phyloP scores from a whole-genome alignment of 371 early-diverging fungal species.

The Lichtheimia hyalospora region DNA sequence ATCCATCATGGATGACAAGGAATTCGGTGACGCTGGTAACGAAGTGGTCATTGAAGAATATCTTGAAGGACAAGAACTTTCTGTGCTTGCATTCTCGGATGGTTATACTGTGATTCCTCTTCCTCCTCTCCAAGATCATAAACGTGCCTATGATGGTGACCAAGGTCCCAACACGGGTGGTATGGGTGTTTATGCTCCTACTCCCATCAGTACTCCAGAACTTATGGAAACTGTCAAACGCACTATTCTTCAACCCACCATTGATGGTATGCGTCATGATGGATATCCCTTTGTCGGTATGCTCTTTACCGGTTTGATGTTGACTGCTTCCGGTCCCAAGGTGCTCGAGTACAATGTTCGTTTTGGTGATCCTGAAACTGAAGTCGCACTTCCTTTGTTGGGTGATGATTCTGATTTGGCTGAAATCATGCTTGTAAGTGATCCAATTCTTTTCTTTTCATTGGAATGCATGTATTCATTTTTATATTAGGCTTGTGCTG shows the following conservation, averaged over 20 bases:
- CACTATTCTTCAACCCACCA: slow-evolving; percentile 85
- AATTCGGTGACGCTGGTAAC: slow-evolving; percentile 88
- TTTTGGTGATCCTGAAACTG: slow-evolving; percentile 98
- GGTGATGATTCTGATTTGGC: slow-evolving; percentile 83
- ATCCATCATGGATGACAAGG: slow-evolving; percentile 84
- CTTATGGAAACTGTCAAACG: slow-evolving; percentile 73
- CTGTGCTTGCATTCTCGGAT: slow-evolving; percentile 91
- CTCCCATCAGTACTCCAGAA: slow-evolving; percentile 84
- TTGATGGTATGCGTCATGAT: slow-evolving; percentile 95
- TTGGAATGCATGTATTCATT: not conserved
- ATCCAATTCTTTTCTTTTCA: not conserved
- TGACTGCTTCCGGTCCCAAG: slow-evolving; percentile 87
- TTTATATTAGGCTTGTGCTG: slow-evolving; percentile 68
- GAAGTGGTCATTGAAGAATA: slow-evolving; percentile 96
- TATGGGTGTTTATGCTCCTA: slow-evolving; percentile 98
- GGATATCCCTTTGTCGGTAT: slow-evolving; percentile 96
- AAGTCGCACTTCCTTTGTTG: slow-evolving; percentile 90
- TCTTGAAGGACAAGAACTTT: slow-evolving; percentile 90
- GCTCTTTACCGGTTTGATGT: slow-evolving; percentile 95
- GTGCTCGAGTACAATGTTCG: slow-evolving; percentile 97
- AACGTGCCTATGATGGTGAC: slow-evolving; percentile 92
- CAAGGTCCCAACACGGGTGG: slow-evolving; percentile 97
- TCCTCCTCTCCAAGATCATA: slow-evolving; percentile 97
- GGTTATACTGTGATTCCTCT: slow-evolving; percentile 90
- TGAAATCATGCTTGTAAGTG: slow-evolving; percentile 72